These are phyloP conservation scores for Cystobasidiaceae sp. DNA, from an alignment of 1,284 basidiomycete species.

Conservation along the genomic window DNA sequence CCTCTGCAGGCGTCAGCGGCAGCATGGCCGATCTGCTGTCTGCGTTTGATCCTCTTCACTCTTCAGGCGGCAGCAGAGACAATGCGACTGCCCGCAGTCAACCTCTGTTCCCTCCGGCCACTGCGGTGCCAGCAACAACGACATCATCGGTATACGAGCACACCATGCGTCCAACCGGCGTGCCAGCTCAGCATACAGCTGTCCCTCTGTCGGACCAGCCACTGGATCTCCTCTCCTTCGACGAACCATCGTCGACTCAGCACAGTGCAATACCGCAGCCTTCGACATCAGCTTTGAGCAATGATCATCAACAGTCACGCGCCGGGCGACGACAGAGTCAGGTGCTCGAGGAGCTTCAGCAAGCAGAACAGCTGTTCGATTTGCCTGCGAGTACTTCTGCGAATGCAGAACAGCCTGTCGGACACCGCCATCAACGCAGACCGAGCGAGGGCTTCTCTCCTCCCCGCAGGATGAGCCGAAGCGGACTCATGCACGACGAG, in stretches of 20 bases:
- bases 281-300: neutral
- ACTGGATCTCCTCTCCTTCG: neutral
- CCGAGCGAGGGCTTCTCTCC: constrained; percentile 6
- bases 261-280: neutral
- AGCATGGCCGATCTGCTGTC: constrained; percentile 28
- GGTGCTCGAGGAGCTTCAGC: constrained; percentile 16
- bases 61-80: no score
- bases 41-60: constrained; percentile 28
- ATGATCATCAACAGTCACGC: neutral
- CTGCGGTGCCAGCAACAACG: neutral
- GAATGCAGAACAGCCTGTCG: neutral
- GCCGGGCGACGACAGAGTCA: constrained; percentile 6
- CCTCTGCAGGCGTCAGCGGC: no score
- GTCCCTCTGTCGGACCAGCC: neutral
- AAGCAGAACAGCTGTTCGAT: constrained; percentile 19
- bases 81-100: no score
- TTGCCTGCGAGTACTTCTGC: neutral
- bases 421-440: neutral
- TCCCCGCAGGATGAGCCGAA: constrained; percentile 21
- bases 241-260: neutral
- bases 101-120: neutral
- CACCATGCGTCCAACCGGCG: neutral
- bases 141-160: neutral
- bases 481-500: constrained; percentile 23
- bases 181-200: neutral